Percentiles rank a stretch among this genome's conserved stretches.
Conservation (phyloP, 2,329 filamentous ascomycete species). For the Stagonosporopsis vannaccii region DNA sequence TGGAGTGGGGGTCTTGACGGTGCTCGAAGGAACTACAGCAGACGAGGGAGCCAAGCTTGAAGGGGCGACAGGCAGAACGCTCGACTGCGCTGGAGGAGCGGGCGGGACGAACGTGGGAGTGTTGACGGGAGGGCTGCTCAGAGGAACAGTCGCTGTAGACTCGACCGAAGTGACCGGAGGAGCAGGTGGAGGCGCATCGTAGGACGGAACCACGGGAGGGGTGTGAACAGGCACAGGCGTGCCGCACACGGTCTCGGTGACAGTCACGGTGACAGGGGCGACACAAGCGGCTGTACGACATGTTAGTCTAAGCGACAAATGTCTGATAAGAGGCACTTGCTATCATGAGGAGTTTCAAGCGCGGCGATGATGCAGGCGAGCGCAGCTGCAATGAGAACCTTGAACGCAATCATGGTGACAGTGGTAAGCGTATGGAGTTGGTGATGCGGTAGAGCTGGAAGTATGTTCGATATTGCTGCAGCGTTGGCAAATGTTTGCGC, state of each 20-base stretch:
- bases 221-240: constrained; percentile 18
- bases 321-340: constrained; percentile 16
- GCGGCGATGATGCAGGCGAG: constrained; percentile 31
- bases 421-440: constrained; percentile 23
- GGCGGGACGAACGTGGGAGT: constrained; percentile 16
- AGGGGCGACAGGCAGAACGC: constrained; percentile 4
- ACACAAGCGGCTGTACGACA: constrained; percentile 22
- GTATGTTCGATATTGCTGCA: constrained; percentile 29
- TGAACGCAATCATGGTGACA: constrained; percentile 38
- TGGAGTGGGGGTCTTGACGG: constrained; percentile 4
- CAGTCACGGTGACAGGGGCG: constrained; percentile 34
- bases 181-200: constrained; percentile 16
- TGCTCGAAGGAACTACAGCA: constrained; percentile 7
- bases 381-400: constrained; percentile 31
- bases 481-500: constrained; percentile 24
- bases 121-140: constrained; percentile 19
- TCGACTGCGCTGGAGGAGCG: constrained; percentile 16
- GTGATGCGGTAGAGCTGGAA: constrained; percentile 29
- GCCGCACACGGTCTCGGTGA: constrained; percentile 37
- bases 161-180: constrained; percentile 20
- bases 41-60: constrained; percentile 4
- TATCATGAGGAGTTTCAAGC: constrained; percentile 15
- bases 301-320: constrained; percentile 21
- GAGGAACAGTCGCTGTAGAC: constrained; percentile 24
- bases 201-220: constrained; percentile 20